These are phyloP conservation scores for Brassica juncea DNA, from an alignment of 345 rosid genomes.

Conservation along the genomic window DNA sequence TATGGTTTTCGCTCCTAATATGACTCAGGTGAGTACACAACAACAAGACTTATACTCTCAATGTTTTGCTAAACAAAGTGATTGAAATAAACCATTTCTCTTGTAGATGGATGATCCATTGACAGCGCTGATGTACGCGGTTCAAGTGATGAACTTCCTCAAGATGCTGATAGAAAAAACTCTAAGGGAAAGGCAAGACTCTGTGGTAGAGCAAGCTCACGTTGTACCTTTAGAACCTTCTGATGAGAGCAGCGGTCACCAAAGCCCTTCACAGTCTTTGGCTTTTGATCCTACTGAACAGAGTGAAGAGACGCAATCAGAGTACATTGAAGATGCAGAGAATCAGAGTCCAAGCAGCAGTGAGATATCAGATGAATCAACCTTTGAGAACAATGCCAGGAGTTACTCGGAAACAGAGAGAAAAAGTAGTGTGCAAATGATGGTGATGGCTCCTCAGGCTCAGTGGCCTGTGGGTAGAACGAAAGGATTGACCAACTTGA, in stretches of 20 bases:
- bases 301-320: slow-evolving; percentile 49
- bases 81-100: neutral
- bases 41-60: neutral
- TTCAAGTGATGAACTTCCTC: slow-evolving; percentile 97
- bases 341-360: slow-evolving; percentile 34
- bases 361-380: slow-evolving; percentile 32
- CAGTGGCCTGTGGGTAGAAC: slow-evolving; percentile 42
- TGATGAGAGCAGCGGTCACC: neutral
- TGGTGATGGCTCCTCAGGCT: slow-evolving; percentile 41
- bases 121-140: slow-evolving; percentile 92
- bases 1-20: slow-evolving; percentile 37
- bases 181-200: slow-evolving; percentile 59
- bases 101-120: slow-evolving; percentile 94
- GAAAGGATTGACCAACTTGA: slow-evolving; percentile 53
- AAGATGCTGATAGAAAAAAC: slow-evolving; percentile 66
- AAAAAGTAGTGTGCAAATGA: slow-evolving; percentile 35
- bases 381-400: slow-evolving; percentile 13
- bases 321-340: slow-evolving; percentile 40
- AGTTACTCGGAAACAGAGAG: slow-evolving; percentile 40
- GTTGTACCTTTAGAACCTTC: neutral
- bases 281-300: slow-evolving; percentile 34
- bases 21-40: slow-evolving; percentile 12
- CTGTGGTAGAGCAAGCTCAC: neutral
- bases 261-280: neutral
- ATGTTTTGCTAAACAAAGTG: neutral